Conservation (phyloP, 257 asterid species). For the Solanum bulbocastanum region DNA sequence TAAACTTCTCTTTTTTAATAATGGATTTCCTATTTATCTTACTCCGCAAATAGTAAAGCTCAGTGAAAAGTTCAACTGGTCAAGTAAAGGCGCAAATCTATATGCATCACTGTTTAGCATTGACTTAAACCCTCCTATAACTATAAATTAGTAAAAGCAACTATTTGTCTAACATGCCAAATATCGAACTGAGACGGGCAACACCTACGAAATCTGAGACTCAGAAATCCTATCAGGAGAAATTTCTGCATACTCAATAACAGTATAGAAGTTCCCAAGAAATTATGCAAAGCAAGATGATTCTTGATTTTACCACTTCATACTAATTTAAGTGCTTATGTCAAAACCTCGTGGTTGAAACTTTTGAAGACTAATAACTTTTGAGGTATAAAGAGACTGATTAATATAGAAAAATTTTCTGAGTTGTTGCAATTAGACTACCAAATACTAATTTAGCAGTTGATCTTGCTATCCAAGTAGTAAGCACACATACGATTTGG, state of each 20-base stretch:
- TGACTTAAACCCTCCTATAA: neutral
- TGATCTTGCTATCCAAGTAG: neutral
- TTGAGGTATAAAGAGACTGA: neutral
- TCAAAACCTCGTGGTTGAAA: neutral
- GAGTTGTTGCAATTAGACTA: neutral
- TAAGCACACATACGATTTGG: neutral
- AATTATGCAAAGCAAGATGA: neutral
- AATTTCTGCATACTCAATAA: neutral
- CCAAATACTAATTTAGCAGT: neutral
- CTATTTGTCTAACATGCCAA: neutral
- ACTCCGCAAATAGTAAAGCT: neutral
- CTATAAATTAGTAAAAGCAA: neutral
- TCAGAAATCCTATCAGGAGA: neutral
- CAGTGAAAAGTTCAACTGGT: neutral
- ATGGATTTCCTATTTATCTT: neutral
- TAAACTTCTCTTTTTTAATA: neutral
- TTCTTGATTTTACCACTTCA: neutral
- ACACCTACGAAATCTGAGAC: neutral
- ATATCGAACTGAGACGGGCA: neutral
- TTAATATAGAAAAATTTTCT: neutral
- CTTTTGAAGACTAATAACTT: neutral
- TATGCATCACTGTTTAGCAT: neutral
- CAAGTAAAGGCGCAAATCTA: neutral
- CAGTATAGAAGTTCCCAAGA: neutral
- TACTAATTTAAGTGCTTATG: neutral